These are phyloP conservation scores for Albugo laibachii DNA, from an alignment of 352 stramenopile genomes.

Conservation along the genomic window DNA sequence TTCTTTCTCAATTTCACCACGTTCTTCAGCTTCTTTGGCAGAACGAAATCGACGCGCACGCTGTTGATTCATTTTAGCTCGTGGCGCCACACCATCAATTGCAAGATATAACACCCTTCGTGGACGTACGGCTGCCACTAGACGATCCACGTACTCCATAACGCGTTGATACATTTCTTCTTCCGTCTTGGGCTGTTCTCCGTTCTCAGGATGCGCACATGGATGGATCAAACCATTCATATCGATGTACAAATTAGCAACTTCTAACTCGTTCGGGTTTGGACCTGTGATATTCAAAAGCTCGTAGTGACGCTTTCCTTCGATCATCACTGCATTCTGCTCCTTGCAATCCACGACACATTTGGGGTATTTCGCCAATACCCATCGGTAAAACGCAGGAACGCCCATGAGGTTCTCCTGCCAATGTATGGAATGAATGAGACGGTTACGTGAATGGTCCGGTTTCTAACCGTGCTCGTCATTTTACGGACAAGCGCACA, in stretches of 20 bases:
- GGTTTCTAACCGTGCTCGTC: too few species aligned
- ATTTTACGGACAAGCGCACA: too few species aligned
- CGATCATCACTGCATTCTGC: conserved; percentile 44
- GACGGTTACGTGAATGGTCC: too few species aligned
- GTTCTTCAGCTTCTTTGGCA: conserved; percentile 89
- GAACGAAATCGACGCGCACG: conserved; percentile 90
- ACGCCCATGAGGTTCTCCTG: conserved; percentile 84
- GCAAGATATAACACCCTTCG: conserved; percentile 93
- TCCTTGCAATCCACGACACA: conserved; percentile 86
- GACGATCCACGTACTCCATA: conserved; percentile 91
- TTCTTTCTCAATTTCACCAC: conserved; percentile 82
- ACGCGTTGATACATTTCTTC: conserved; percentile 97
- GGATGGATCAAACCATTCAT: conserved; percentile 99
- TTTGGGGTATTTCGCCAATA: conserved; percentile 98
- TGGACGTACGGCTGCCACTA: conserved; percentile 88
- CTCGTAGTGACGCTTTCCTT: conserved; percentile 64
- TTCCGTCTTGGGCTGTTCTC: conserved; percentile 83
- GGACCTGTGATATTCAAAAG: conserved; percentile 56
- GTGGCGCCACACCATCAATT: conserved; percentile 96
- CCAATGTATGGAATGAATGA: too few species aligned
- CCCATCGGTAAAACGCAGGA: conserved; percentile 98
- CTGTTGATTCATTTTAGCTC: conserved; percentile 99
- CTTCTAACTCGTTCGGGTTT: conserved; percentile 89
- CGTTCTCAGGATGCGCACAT: conserved; percentile 93
- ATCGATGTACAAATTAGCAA: conserved; percentile 99